Evolutionary conservation across 2,329 filamentous ascomycete genomes (phyloP), one percentile per base, ranked within the genome.

Genomic region (Beauveria asiatica): DNA sequence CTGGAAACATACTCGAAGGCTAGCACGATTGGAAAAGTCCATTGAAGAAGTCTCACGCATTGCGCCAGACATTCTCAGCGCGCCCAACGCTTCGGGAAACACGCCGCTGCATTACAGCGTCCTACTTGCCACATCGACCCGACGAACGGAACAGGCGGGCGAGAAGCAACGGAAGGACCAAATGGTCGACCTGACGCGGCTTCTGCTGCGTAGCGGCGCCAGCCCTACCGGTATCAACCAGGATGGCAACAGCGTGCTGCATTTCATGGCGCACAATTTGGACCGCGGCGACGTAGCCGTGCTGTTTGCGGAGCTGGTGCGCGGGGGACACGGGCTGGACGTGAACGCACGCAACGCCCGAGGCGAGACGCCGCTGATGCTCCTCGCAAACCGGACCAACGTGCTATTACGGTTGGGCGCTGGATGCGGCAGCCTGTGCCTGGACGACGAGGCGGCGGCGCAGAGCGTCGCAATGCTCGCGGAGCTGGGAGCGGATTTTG

Each of bases 401-500:
- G 19, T 33, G 11, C 48, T 59, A 25, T 48, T n/a, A 16, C 48
- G 48, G 21, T 16, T 52, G 4, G n/a, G 13, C 25, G 25, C 3
- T 23, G 4, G 44, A 16, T 3, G 23, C 21, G 8, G 2, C 48
- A 8, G 45, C 9, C 33, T 19, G 37, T 17, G 4, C 2, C 48
- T 23, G 56, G 33, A 17, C 13, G 17, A n/a, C 48, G 30, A n/a
- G 8, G 48, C n/a, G 7, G 33, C 41, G 30, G 41, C 23, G 2
- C 56, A 61, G 8, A 59, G 59, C 8, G n/a, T 61, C 6, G 21
- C 50, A 33, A 50, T 63, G 44, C 55, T 70, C 6, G 52, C 63
- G 13, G 56, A 62, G 16, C 21, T 64, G 0, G 70, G 67, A 1
- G 69, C 64, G 1, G 69, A 74, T 59, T 68, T 71, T 17, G 58